Percentiles rank a stretch among this genome's conserved stretches.
These are phyloP conservation scores for Phlebopus sp. DNA, from an alignment of 1,284 basidiomycete species.

Conservation along the genomic window DNA sequence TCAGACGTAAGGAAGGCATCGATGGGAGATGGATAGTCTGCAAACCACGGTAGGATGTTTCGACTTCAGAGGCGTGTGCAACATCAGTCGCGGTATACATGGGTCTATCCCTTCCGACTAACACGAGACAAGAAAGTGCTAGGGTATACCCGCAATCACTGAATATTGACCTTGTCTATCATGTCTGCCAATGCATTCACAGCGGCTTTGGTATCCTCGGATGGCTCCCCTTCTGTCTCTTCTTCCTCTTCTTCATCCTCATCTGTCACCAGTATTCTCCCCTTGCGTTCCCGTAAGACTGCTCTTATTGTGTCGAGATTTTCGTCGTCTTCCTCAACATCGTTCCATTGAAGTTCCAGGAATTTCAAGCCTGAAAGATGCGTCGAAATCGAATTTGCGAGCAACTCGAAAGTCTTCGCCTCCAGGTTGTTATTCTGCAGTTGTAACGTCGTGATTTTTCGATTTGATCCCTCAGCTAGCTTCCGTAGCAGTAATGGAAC, in stretches of 20 bases:
- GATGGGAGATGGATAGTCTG: slow-evolving; percentile 59
- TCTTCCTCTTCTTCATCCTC: slow-evolving; percentile 77
- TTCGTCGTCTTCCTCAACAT: slow-evolving; percentile 80
- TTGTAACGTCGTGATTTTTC: slow-evolving; percentile 71
- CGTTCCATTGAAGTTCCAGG: slow-evolving; percentile 88
- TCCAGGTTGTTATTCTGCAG: slow-evolving; percentile 92
- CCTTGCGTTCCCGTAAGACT: slow-evolving; percentile 65
- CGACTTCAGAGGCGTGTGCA: not conserved
- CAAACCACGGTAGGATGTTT: slow-evolving; percentile 18
- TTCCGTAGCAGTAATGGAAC: slow-evolving; percentile 63
- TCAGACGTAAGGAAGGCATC: slow-evolving; percentile 50
- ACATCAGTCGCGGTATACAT: no score
- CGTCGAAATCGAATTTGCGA: slow-evolving; percentile 64
- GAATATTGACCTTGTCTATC: slow-evolving; percentile 53
- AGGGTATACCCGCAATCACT: slow-evolving; percentile 17
- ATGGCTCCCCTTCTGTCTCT: slow-evolving; percentile 33
- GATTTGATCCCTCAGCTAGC: slow-evolving; percentile 71
- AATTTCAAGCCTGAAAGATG: slow-evolving; percentile 57
- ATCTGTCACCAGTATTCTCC: slow-evolving; percentile 56
- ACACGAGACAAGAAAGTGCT: not conserved
- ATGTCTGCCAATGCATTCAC: slow-evolving; percentile 60
- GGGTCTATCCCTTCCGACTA: not conserved
- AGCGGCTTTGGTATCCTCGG: slow-evolving; percentile 23
- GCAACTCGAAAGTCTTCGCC: slow-evolving; percentile 60
- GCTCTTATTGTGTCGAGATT: slow-evolving; percentile 62